These are phyloP conservation scores for Geranomyces variabilis DNA, from an alignment of 192 early-diverging fungal genomes.

Conservation along the genomic window DNA sequence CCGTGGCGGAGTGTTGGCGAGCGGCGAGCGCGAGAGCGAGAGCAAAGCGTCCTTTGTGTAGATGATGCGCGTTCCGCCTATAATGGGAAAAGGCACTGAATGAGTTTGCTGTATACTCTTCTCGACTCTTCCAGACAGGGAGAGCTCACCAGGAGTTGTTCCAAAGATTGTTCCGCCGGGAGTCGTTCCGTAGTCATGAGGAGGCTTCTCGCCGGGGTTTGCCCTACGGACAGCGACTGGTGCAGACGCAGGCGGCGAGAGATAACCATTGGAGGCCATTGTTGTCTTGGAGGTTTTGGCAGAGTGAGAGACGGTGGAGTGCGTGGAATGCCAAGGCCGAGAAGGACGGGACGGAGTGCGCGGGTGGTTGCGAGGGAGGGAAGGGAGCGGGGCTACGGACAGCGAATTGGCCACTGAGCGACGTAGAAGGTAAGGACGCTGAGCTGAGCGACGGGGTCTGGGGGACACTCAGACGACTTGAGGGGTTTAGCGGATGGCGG, in stretches of 20 bases:
- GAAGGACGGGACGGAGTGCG: too few species aligned
- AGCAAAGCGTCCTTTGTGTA: slow-evolving; percentile 67
- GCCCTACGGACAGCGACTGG: slow-evolving; percentile 59
- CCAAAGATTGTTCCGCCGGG: slow-evolving; percentile 65
- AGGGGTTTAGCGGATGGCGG: too few species aligned
- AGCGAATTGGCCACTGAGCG: too few species aligned
- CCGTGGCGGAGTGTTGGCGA: slow-evolving; percentile 62
- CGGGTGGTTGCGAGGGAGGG: too few species aligned
- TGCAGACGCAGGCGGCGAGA: slow-evolving; percentile 12
- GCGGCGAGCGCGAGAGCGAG: slow-evolving; percentile 62
- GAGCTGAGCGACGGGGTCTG: too few species aligned
- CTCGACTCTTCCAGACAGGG: neutral
- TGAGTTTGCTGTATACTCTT: too few species aligned
- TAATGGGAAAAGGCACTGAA: neutral
- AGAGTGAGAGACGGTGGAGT: too few species aligned
- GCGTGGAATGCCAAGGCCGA: too few species aligned
- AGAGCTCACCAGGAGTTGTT: slow-evolving; percentile 62
- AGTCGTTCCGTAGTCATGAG: slow-evolving; percentile 63
- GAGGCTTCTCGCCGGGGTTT: slow-evolving; percentile 51
- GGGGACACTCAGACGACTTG: too few species aligned
- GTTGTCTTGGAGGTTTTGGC: too few species aligned
- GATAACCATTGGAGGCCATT: slow-evolving; percentile 23
- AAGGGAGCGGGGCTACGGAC: too few species aligned
- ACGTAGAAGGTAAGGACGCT: too few species aligned
- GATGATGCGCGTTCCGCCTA: slow-evolving; percentile 64